phyloP scores from a whole-genome alignment of 1,139 yeast species.

The Saccharomycopsis crataegensis region DNA sequence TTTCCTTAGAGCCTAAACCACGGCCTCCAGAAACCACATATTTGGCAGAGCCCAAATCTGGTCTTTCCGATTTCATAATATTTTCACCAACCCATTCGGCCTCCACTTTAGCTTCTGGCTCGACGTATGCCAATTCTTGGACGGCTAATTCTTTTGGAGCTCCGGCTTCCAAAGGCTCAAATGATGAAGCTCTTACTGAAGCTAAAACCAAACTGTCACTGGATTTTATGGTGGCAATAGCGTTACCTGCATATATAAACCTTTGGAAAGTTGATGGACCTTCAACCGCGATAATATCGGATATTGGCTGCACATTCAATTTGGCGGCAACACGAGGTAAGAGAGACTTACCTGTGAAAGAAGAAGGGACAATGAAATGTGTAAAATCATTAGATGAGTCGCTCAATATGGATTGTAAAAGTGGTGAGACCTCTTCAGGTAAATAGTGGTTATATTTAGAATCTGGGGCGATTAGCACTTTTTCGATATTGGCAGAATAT shows the following conservation, averaged over 20 bases:
- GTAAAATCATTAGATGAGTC: constrained; percentile 40
- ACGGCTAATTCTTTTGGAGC: constrained; percentile 25
- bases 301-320: constrained; percentile 79
- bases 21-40: constrained; percentile 89
- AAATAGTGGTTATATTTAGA: constrained; percentile 46
- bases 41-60: constrained; percentile 80
- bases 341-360: constrained; percentile 80
- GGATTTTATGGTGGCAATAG: constrained; percentile 73
- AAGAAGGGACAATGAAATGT: constrained; percentile 75
- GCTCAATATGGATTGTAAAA: constrained; percentile 40
- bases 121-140: constrained; percentile 24
- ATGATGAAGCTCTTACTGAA: background rate
- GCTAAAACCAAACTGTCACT: constrained; percentile 39
- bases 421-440: constrained; percentile 62
- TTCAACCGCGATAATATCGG: constrained; percentile 68
- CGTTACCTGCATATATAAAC: constrained; percentile 96
- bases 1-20: constrained; percentile 85
- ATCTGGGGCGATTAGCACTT: constrained; percentile 45
- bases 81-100: constrained; percentile 62
- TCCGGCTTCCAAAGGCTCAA: constrained; percentile 45
- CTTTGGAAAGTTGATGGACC: constrained; percentile 71
- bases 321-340: constrained; percentile 84
- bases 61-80: constrained; percentile 73
- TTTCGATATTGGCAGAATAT: constrained; percentile 29
- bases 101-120: constrained; percentile 30